Conservation (phyloP, 805 yeast species). For the Saccharomycopsis amapae region DNA sequence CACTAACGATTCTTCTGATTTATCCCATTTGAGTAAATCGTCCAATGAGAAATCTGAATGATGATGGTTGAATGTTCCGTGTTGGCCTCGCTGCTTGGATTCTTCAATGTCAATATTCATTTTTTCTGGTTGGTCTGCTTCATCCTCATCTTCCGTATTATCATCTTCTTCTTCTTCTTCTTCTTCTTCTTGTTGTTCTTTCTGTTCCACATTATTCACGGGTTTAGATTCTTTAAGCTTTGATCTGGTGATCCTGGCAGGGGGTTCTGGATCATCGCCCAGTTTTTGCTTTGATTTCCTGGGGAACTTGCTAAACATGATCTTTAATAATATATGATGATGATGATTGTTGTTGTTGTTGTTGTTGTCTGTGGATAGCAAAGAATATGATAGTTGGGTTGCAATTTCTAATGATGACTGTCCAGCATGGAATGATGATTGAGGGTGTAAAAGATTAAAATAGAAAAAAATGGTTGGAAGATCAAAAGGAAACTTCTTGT, state of each 20-base stretch:
- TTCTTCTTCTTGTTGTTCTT: background rate
- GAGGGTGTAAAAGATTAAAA: too few species aligned
- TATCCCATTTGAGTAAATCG: conserved; percentile 8
- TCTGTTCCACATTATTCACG: background rate
- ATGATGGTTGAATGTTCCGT: too few species aligned
- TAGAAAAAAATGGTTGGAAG: too few species aligned
- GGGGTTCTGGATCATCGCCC: background rate
- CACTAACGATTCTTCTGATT: conserved; percentile 12
- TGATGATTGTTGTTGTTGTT: background rate
- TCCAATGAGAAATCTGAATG: background rate
- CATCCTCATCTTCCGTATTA: background rate
- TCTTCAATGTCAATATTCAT: background rate
- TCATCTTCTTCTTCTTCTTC: background rate
- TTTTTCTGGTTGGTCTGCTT: background rate
- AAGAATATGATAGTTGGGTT: background rate
- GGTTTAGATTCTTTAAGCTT: too few species aligned
- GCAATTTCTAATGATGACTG: background rate
- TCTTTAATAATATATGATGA: background rate
- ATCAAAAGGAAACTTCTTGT: too few species aligned
- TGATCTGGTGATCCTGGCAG: too few species aligned
- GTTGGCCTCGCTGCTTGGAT: background rate
- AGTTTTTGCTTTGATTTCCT: conserved; percentile 12
- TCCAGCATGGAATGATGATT: too few species aligned
- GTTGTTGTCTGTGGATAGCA: background rate
- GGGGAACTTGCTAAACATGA: conserved; percentile 10